Conservation (phyloP, 768 basidiomycete species). For the Calocybe gangraenosa region DNA sequence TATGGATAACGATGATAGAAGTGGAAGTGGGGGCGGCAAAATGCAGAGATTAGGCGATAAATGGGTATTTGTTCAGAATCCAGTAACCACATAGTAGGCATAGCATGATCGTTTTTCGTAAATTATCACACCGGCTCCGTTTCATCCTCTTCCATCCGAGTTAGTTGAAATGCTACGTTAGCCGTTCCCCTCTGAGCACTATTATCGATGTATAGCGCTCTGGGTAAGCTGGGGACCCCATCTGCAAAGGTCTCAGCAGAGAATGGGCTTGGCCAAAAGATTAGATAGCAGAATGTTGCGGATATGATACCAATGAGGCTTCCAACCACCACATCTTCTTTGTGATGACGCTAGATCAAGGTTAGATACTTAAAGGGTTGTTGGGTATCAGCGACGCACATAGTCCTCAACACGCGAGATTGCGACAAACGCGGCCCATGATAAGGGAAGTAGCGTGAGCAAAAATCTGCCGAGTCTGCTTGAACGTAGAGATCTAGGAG, state of each 20-base stretch:
- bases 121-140: conserved; percentile 33
- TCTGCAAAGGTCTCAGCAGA: conserved; percentile 30
- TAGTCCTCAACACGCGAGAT: conserved; percentile 62
- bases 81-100: conserved; percentile 22
- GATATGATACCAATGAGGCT: conserved; percentile 51
- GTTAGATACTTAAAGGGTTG: not conserved
- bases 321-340: conserved; percentile 66
- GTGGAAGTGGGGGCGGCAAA: conserved; percentile 36
- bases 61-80: conserved; percentile 63
- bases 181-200: conserved; percentile 17
- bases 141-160: conserved; percentile 37
- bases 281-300: conserved; percentile 46
- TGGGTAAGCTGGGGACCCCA: conserved; percentile 31
- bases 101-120: conserved; percentile 19
- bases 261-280: conserved; percentile 68
- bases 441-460: conserved; percentile 49
- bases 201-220: conserved; percentile 34
- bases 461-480: conserved; percentile 44
- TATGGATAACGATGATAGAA: conserved; percentile 12
- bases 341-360: conserved; percentile 52
- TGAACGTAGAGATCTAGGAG: conserved; percentile 30
- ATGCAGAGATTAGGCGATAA: conserved; percentile 72
- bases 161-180: conserved; percentile 44
- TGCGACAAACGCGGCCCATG: conserved; percentile 58
- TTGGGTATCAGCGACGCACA: conserved; percentile 32